A percentile compares a stretch with the other conserved stretches of the same genome.
Evolutionary conservation across 352 stramenopile genomes (phyloP).

Genomic region (Peronospora belbahrii): DNA sequence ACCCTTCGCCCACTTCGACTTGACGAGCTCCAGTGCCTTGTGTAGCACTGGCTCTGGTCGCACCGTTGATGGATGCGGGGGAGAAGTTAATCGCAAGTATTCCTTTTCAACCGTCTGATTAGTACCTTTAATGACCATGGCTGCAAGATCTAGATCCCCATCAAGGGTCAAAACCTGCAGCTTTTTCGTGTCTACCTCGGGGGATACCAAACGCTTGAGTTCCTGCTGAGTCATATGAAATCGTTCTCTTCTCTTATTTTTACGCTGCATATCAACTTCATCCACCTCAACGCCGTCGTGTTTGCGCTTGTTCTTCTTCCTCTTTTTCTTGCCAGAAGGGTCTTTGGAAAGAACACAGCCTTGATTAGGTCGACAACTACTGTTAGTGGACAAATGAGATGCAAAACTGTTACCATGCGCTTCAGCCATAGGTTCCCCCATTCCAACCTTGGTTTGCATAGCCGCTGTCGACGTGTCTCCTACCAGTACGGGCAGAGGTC

Average conservation of each 20-base stretch:
- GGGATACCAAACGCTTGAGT: slow-evolving; percentile 50
- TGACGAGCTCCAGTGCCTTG: slow-evolving; percentile 80
- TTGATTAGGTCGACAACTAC: slow-evolving; percentile 20
- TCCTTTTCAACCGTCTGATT: slow-evolving; percentile 95
- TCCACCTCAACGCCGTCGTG: slow-evolving; percentile 31
- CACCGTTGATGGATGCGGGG: slow-evolving; percentile 92
- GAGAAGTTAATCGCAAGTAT: slow-evolving; percentile 95
- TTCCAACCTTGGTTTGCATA: slow-evolving; percentile 23
- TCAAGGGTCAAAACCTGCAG: slow-evolving; percentile 69
- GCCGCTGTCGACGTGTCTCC: slow-evolving; percentile 27
- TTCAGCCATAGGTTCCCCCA: slow-evolving; percentile 11
- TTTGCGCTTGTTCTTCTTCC: slow-evolving; percentile 70
- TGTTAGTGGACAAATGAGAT: slow-evolving; percentile 24
- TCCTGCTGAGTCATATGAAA: slow-evolving; percentile 72
- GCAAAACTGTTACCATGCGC: slow-evolving; percentile 4
- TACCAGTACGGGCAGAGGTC: slow-evolving; percentile 62
- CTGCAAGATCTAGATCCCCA: slow-evolving; percentile 76
- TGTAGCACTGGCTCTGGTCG: slow-evolving; percentile 89
- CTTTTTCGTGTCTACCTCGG: slow-evolving; percentile 60
- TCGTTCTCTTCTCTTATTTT: slow-evolving; percentile 64
- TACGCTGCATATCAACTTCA: slow-evolving; percentile 47
- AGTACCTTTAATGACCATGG: slow-evolving; percentile 92
- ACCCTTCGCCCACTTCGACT: slow-evolving; percentile 81
- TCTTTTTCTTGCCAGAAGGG: slow-evolving; percentile 36
- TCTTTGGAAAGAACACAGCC: slow-evolving; percentile 48